Conservation (phyloP, 2,329 filamentous ascomycete species). For the Aspergillus carbonarius region DNA sequence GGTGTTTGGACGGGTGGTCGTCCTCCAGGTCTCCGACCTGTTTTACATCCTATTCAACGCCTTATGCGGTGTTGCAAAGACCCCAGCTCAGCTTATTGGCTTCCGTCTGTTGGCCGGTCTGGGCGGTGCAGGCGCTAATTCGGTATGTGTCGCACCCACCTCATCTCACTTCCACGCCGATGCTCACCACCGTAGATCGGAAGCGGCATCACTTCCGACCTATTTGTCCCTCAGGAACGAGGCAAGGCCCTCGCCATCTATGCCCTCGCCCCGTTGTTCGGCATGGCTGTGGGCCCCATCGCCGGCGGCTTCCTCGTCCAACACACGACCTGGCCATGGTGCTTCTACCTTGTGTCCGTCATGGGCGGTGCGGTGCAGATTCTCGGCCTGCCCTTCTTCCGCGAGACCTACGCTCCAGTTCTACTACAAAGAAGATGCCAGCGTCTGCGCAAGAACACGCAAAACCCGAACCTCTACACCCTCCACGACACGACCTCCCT, state of each 20-base stretch:
- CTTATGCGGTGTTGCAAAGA: conserved; percentile 57
- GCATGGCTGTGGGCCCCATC: conserved; percentile 65
- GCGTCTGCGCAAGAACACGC: neutral
- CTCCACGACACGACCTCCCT: neutral
- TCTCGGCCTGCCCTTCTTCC: conserved; percentile 60
- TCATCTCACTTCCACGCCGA: neutral
- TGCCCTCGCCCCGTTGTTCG: conserved; percentile 62
- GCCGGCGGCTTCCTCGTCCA: conserved; percentile 65
- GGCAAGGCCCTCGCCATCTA: conserved; percentile 64
- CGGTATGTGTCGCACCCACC: conserved; percentile 34
- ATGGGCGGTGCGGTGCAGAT: conserved; percentile 60
- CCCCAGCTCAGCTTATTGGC: conserved; percentile 54
- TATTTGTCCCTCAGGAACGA: conserved; percentile 61
- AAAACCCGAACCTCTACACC: neutral
- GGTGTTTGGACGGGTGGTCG: conserved; percentile 54
- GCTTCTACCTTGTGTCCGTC: conserved; percentile 67
- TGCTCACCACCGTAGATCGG: conserved; percentile 37
- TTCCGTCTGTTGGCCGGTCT: conserved; percentile 60
- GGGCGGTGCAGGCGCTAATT: conserved; percentile 58
- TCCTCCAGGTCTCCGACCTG: conserved; percentile 56
- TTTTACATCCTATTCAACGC: conserved; percentile 60
- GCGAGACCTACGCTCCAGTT: conserved; percentile 66
- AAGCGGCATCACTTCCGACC: conserved; percentile 55
- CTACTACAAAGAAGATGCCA: neutral
- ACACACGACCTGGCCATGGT: conserved; percentile 68